Conservation (phyloP, 306 rosid species). For the Dalbergia cochinchinensis region DNA sequence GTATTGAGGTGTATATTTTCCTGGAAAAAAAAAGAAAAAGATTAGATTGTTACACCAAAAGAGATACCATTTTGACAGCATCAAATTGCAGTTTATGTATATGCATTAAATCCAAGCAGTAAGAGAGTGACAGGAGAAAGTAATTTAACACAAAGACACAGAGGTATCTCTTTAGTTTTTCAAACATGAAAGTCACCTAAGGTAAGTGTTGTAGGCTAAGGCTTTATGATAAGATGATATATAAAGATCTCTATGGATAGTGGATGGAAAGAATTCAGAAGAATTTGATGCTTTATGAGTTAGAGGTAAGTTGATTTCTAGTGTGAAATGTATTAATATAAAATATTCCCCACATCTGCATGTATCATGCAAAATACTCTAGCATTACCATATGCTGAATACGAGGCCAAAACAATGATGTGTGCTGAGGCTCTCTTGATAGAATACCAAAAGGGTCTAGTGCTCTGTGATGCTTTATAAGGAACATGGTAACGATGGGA, state of each 20-base stretch:
- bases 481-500: slow-evolving; percentile 67
- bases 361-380: slow-evolving; percentile 1
- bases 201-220: slow-evolving; percentile 30
- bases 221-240: background rate
- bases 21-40: slow-evolving; percentile 51
- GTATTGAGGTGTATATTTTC: slow-evolving; percentile 87
- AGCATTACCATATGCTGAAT: slow-evolving; percentile 77
- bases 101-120: background rate
- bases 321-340: slow-evolving; percentile 13
- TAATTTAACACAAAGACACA: background rate
- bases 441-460: slow-evolving; percentile 87
- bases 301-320: background rate
- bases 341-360: background rate
- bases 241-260: background rate
- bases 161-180: background rate
- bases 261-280: background rate
- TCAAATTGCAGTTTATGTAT: background rate
- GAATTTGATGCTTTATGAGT: slow-evolving; percentile 48
- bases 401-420: slow-evolving; percentile 81
- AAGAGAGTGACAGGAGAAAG: background rate
- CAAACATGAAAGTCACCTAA: background rate
- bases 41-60: background rate
- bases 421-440: slow-evolving; percentile 90
- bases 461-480: slow-evolving; percentile 65
- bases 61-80: slow-evolving; percentile 10